Conservation (phyloP, 2,329 filamentous ascomycete species). For the Cladosporium sp. region DNA sequence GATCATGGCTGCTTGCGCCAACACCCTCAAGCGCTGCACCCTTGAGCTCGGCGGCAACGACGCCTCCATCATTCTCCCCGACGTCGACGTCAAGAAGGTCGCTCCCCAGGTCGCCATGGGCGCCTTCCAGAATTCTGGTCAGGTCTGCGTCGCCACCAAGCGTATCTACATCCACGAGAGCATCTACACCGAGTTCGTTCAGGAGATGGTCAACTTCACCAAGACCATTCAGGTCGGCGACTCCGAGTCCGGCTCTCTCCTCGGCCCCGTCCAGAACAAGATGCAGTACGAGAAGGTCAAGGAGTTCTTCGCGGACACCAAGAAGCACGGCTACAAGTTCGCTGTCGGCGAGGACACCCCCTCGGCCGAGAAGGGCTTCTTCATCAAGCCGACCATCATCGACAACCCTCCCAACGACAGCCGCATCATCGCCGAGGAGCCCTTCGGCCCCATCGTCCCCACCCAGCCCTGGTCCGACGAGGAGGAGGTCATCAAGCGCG, state of each 20-base stretch:
- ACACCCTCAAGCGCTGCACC: slow-evolving; percentile 61
- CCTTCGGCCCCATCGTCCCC: slow-evolving; percentile 53
- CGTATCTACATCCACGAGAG: slow-evolving; percentile 59
- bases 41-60: slow-evolving; percentile 65
- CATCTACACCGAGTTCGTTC: slow-evolving; percentile 52
- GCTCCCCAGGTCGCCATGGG: slow-evolving; percentile 53
- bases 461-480: slow-evolving; percentile 48
- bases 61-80: slow-evolving; percentile 58
- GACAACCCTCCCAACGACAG: slow-evolving; percentile 46
- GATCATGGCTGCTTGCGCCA: slow-evolving; percentile 57
- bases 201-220: slow-evolving; percentile 49
- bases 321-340: slow-evolving; percentile 50
- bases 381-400: slow-evolving; percentile 47
- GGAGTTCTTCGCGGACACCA: slow-evolving; percentile 41
- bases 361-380: slow-evolving; percentile 42
- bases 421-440: slow-evolving; percentile 50
- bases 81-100: slow-evolving; percentile 56
- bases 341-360: slow-evolving; percentile 56
- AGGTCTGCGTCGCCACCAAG: slow-evolving; percentile 56
- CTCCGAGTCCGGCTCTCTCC: slow-evolving; percentile 45
- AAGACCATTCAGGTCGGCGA: slow-evolving; percentile 47
- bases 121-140: slow-evolving; percentile 60
- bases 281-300: slow-evolving; percentile 57
- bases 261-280: slow-evolving; percentile 60
- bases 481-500: slow-evolving; percentile 49